These are phyloP conservation scores for Phaeosphaeriaceae sp. DNA, from an alignment of 2,329 filamentous ascomycete genomes.

Conservation along the genomic window DNA sequence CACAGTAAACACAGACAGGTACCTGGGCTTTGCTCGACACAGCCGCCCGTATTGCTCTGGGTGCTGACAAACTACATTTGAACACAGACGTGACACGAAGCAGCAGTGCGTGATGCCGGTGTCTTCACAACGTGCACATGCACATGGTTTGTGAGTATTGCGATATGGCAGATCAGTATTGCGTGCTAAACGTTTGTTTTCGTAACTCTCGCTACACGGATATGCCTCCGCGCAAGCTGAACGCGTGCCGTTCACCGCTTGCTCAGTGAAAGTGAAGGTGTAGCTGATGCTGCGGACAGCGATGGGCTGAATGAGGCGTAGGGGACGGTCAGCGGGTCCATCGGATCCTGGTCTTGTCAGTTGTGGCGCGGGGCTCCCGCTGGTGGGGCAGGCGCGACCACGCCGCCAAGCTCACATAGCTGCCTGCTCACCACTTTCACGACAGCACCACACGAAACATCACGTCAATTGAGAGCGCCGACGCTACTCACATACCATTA, in stretches of 20 bases:
- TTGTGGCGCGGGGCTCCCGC: slow-evolving; percentile 3
- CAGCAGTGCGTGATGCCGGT: not conserved
- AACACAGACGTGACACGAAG: not conserved
- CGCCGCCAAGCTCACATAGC: slow-evolving; percentile 23
- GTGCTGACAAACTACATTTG: not conserved
- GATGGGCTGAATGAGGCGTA: too few relatives aligned
- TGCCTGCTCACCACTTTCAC: slow-evolving; percentile 12
- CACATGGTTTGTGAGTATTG: not conserved
- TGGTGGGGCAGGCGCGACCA: slow-evolving; percentile 27
- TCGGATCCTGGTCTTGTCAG: too few relatives aligned
- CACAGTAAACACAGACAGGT: not conserved
- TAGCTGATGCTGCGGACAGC: too few relatives aligned
- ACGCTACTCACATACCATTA: not conserved
- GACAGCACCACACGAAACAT: slow-evolving; percentile 3
- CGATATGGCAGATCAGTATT: not conserved
- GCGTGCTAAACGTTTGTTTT: not conserved
- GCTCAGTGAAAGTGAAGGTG: not conserved
- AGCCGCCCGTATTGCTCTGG: not conserved
- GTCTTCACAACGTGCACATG: too few relatives aligned
- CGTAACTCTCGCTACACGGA: not conserved
- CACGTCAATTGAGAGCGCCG: not conserved
- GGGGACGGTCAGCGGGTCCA: not conserved
- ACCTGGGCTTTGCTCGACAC: not conserved
- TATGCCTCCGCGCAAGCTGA: not conserved
- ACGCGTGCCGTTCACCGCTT: not conserved